Base-by-base conservation (phyloP, 2,329 filamentous ascomycete genomes). In the Beauveria varroae region DNA sequence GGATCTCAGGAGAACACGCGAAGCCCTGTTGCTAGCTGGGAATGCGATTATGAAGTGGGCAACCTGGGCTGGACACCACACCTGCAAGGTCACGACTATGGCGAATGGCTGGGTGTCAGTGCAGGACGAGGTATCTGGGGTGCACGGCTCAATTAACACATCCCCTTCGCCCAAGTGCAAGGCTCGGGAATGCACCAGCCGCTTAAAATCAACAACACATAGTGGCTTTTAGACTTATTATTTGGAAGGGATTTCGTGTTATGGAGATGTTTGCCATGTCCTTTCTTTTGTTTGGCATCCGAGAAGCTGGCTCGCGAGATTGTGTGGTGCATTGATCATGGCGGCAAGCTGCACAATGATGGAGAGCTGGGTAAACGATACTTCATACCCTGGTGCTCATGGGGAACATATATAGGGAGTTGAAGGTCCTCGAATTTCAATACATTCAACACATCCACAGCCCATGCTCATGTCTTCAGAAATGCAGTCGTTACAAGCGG, bases 51-150 rank as follows among this genome's bases (percentile, higher is more conserved):
- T 68, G 91, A 96, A 74, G 86, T 96, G 55, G 88, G 86, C 46
- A 96, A 96, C 71, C 79, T 96, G 16, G 90, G 88, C 65, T 96
- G 91, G 90, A 89, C 90, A 34, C 91, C 91, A 37, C 87, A 87
- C 64, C 77, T 86, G 24, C 76, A 88, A 61, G 88, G 82, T 34
- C 79, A 78, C 20, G 89, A 93, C 62, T 84, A 83, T 18, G 89
- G 89, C 22, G 91, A 96, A 67, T 96, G 91, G 91, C 77, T 96
- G 7, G 91, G 91, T 50, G 88, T 95, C 2, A 88, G 87, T 68
- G 90, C 89, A 20, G 91, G 91, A 22, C 80, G 90, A 63, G 90
- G 91, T 5, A 84, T 95, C 40, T 95, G 90, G 90, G 90, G 90
- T 28, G 87, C 91, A 18, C 84, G 76, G 50, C 68, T 76, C 55